phyloP scores from a whole-genome alignment of 306 rosid genomes.

The Sphenostylis stenocarpa region DNA sequence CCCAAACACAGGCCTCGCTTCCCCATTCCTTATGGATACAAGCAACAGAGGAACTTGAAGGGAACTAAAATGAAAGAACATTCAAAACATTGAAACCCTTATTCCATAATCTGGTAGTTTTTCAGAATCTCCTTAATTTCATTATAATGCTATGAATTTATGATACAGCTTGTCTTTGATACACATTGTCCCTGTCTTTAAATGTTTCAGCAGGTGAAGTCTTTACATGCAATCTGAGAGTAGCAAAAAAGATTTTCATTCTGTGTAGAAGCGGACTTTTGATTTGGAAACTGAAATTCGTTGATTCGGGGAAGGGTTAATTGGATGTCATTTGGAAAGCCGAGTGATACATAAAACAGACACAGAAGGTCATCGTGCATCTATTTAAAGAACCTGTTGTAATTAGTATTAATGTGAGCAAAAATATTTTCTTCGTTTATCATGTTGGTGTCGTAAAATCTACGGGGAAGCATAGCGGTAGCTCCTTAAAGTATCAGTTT shows the following conservation, averaged over 20 bases:
- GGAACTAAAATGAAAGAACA: conserved; percentile 47
- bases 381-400: conserved; percentile 39
- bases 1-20: conserved; percentile 40
- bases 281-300: conserved; percentile 28
- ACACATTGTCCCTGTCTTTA: background rate
- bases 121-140: conserved; percentile 31
- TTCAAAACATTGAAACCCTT: conserved; percentile 36
- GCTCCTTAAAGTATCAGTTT: conserved; percentile 34
- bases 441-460: conserved; percentile 36
- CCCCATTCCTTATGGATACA: conserved; percentile 40
- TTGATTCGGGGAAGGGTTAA: conserved; percentile 17
- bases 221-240: conserved; percentile 19
- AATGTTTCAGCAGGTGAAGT: conserved; percentile 42
- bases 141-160: conserved; percentile 13
- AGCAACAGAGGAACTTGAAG: conserved; percentile 58
- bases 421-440: conserved; percentile 17
- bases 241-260: conserved; percentile 16
- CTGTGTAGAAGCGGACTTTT: conserved; percentile 28
- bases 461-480: conserved; percentile 33
- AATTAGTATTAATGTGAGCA: conserved; percentile 36
- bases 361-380: conserved; percentile 31
- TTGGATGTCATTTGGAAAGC: conserved; percentile 31
- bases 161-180: background rate
- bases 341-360: conserved; percentile 28
- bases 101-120: conserved; percentile 45